phyloP scores from a whole-genome alignment of 1,139 yeast genomes.

The Spencermartinsiella ligniputridi region DNA sequence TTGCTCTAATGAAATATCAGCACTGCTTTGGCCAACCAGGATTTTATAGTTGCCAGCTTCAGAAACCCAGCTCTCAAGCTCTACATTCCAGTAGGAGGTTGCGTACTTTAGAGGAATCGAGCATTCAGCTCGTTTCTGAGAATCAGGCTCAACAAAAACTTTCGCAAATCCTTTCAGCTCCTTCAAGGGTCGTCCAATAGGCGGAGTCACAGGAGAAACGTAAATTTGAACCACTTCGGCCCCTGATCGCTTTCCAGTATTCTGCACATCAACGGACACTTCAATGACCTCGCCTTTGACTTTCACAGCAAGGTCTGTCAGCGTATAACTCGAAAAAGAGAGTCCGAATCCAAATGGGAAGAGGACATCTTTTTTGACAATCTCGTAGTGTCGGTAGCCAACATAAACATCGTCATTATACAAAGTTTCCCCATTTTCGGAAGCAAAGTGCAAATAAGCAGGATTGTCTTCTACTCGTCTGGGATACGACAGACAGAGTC shows the following conservation, averaged over 20 bases:
- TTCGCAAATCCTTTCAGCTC: conserved; percentile 55
- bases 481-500: conserved; percentile 58
- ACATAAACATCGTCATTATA: conserved; percentile 59
- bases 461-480: conserved; percentile 45
- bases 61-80: conserved; percentile 46
- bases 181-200: conserved; percentile 48
- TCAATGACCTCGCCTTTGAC: conserved; percentile 32
- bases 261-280: conserved; percentile 41
- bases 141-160: conserved; percentile 42
- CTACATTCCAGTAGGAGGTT: conserved; percentile 51
- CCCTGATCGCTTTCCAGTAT: conserved; percentile 42
- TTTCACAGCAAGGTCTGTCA: neutral
- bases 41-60: conserved; percentile 48
- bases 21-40: conserved; percentile 42
- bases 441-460: conserved; percentile 41
- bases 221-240: conserved; percentile 47
- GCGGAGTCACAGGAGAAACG: conserved; percentile 39
- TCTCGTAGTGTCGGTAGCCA: conserved; percentile 59
- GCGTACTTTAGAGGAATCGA: conserved; percentile 44
- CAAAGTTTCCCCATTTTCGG: conserved; percentile 48
- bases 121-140: conserved; percentile 37
- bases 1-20: conserved; percentile 27
- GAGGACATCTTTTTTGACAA: conserved; percentile 41
- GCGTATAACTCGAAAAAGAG: conserved; percentile 47
- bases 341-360: conserved; percentile 62